These are phyloP conservation scores for Tephrocybe sp. DNA, from an alignment of 768 basidiomycete genomes.

Conservation along the genomic window DNA sequence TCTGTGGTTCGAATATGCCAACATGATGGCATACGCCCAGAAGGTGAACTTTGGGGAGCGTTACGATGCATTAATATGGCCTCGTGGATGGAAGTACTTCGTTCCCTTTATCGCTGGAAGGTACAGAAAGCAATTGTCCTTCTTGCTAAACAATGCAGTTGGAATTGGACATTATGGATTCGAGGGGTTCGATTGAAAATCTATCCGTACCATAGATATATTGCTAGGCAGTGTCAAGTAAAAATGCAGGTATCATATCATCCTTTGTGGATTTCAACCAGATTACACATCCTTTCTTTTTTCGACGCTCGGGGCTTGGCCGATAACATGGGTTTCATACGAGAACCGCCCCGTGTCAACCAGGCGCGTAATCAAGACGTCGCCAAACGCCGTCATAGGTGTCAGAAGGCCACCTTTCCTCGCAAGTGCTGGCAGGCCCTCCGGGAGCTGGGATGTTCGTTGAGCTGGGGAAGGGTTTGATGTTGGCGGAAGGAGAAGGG, in stretches of 20 bases:
- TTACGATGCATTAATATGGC: neutral
- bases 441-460: conserved; percentile 28
- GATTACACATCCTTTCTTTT: conserved; percentile 21
- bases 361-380: conserved; percentile 69
- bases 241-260: no score
- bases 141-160: neutral
- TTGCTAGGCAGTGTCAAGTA: no score
- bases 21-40: conserved; percentile 12
- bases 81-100: conserved; percentile 4
- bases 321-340: conserved; percentile 53
- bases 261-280: no score
- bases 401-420: conserved; percentile 79
- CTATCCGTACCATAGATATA: no score
- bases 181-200: conserved; percentile 8
- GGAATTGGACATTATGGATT: conserved; percentile 3
- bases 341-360: conserved; percentile 54
- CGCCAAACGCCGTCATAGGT: conserved; percentile 80
- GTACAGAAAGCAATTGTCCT: neutral
- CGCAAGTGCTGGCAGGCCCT: conserved; percentile 53
- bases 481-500: conserved; percentile 52
- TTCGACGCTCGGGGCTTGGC: conserved; percentile 15
- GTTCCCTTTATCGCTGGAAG: conserved; percentile 1
- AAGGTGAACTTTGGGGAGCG: neutral
- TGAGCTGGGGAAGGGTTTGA: conserved; percentile 19
- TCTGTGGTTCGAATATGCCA: conserved; percentile 22